Evolutionary conservation across 2,329 filamentous ascomycete species (phyloP).

Genomic region (Metarhizium guizhouense): DNA sequence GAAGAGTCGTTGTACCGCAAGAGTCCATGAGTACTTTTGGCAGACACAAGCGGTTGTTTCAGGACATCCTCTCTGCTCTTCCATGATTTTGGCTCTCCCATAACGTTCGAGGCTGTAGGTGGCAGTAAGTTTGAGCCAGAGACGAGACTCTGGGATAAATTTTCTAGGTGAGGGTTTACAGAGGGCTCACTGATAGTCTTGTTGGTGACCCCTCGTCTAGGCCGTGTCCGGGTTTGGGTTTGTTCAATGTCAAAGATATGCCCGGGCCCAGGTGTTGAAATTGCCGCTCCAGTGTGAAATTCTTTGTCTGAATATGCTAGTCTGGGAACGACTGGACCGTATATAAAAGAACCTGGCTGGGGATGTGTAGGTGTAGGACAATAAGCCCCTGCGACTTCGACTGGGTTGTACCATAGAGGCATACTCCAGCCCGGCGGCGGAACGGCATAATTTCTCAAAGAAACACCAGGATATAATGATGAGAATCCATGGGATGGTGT

Average conservation of each 20-base stretch:
- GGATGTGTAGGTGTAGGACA: slow-evolving; percentile 5
- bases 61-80: neutral
- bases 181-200: neutral
- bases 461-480: neutral
- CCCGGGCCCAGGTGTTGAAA: neutral
- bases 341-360: neutral
- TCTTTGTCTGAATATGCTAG: neutral
- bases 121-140: neutral
- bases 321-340: neutral
- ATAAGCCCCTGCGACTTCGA: slow-evolving; percentile 1
- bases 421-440: slow-evolving; percentile 3
- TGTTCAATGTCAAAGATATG: neutral
- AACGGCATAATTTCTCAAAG: neutral
- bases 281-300: neutral
- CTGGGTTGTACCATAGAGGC: slow-evolving; percentile 5
- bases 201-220: neutral
- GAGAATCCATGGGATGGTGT: neutral
- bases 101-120: neutral
- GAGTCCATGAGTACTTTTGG: neutral
- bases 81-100: neutral
- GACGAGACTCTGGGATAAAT: neutral
- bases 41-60: neutral
- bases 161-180: neutral
- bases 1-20: neutral
- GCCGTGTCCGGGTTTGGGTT: neutral